These are phyloP conservation scores for Cladophialophora exuberans DNA, from an alignment of 2,329 filamentous ascomycete genomes.

Conservation along the genomic window DNA sequence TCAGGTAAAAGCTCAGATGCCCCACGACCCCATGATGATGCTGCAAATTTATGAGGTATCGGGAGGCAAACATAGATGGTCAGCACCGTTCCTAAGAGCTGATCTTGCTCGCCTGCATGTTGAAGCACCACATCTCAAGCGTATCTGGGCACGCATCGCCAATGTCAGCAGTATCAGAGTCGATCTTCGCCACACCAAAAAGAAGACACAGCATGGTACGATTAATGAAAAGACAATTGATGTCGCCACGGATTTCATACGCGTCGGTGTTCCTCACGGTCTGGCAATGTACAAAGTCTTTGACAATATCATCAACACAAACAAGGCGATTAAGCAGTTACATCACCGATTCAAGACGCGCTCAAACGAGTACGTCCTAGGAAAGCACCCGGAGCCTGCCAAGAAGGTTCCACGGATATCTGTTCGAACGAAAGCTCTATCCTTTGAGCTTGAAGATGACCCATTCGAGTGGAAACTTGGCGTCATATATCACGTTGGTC, in stretches of 20 bases:
- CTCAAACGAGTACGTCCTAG: slow-evolving; percentile 83
- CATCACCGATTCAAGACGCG: slow-evolving; percentile 89
- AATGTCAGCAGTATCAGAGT: slow-evolving; percentile 80
- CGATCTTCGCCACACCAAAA: slow-evolving; percentile 76
- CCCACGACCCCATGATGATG: slow-evolving; percentile 88
- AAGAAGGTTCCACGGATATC: slow-evolving; percentile 87
- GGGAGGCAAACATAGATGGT: slow-evolving; percentile 83
- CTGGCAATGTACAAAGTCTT: slow-evolving; percentile 85
- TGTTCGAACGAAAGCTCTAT: slow-evolving; percentile 75
- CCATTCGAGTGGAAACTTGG: slow-evolving; percentile 97
- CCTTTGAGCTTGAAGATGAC: slow-evolving; percentile 94
- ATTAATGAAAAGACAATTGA: slow-evolving; percentile 83
- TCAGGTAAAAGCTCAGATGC: slow-evolving; percentile 87
- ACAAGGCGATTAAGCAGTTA: slow-evolving; percentile 88
- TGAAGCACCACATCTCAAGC: slow-evolving; percentile 78
- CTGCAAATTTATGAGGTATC: slow-evolving; percentile 83
- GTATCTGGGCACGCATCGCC: slow-evolving; percentile 83
- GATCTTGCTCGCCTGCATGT: slow-evolving; percentile 84
- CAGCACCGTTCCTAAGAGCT: slow-evolving; percentile 76
- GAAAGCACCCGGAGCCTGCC: slow-evolving; percentile 81
- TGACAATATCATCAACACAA: slow-evolving; percentile 88
- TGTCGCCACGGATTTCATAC: slow-evolving; percentile 79
- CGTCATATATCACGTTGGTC: slow-evolving; percentile 86
- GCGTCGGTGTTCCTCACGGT: slow-evolving; percentile 87
- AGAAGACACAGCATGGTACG: slow-evolving; percentile 65